Evolutionary conservation across 1,284 basidiomycete genomes (phyloP).

Genomic region (Pseudozyma pruni): DNA sequence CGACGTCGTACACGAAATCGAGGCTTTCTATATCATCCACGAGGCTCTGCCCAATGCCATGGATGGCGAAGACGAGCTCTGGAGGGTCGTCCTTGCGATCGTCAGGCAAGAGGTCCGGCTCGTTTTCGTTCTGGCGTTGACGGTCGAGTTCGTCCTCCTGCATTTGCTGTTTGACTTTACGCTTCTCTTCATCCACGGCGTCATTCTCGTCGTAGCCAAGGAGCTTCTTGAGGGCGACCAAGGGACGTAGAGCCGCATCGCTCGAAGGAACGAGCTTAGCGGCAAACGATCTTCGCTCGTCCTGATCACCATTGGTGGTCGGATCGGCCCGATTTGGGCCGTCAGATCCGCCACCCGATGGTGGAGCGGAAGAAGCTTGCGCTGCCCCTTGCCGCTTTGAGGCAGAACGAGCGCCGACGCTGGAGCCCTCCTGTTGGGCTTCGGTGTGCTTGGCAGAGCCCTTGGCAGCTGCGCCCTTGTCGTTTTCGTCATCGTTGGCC

Average conservation of each 20-base stretch:
- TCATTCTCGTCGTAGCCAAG: conserved; percentile 50
- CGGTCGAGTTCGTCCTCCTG: conserved; percentile 48
- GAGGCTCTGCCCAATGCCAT: conserved; percentile 64
- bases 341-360: conserved; percentile 42
- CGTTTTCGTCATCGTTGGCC: conserved; percentile 22
- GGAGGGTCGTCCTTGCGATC: conserved; percentile 57
- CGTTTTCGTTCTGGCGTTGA: conserved; percentile 23
- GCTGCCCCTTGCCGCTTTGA: conserved; percentile 49
- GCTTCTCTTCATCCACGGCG: conserved; percentile 49
- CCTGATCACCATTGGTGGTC: conserved; percentile 26
- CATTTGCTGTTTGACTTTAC: conserved; percentile 51
- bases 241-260: conserved; percentile 42
- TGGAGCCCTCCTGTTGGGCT: conserved; percentile 28
- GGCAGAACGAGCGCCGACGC: conserved; percentile 31
- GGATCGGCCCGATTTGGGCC: conserved; percentile 16
- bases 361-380: conserved; percentile 20
- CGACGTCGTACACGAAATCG: conserved; percentile 63
- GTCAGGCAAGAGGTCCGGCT: conserved; percentile 24
- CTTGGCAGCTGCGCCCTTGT: neutral
- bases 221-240: conserved; percentile 33
- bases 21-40: conserved; percentile 55
- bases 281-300: conserved; percentile 35
- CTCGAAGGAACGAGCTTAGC: conserved; percentile 48
- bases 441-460: conserved; percentile 12
- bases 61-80: conserved; percentile 57